These are phyloP conservation scores for Monotropa hypopitys DNA, from an alignment of 179 eudicot species.

Conservation along the genomic window DNA sequence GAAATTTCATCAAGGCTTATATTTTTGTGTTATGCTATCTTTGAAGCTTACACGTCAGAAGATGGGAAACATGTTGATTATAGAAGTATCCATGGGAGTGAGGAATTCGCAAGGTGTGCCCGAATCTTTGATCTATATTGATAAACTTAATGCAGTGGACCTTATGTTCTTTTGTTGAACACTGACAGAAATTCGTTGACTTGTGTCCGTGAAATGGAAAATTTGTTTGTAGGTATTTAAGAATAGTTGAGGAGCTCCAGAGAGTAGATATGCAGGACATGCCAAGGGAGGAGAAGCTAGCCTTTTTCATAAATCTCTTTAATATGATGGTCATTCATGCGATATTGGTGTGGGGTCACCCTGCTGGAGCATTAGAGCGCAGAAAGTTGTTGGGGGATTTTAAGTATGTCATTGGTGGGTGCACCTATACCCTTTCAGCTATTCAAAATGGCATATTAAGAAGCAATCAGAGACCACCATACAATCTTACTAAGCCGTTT, in stretches of 20 bases:
- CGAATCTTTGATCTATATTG: neutral
- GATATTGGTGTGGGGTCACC: conserved; percentile 34
- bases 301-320: conserved; percentile 36
- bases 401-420: conserved; percentile 41
- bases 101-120: conserved; percentile 45
- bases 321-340: conserved; percentile 45
- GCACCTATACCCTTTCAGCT: conserved; percentile 36
- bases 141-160: neutral
- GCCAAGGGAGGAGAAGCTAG: conserved; percentile 39
- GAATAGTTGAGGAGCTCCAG: conserved; percentile 45
- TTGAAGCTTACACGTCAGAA: conserved; percentile 38
- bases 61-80: conserved; percentile 44
- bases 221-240: conserved; percentile 23
- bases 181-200: neutral
- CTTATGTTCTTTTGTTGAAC: conserved; percentile 2
- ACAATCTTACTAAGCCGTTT: conserved; percentile 37
- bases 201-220: neutral
- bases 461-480: conserved; percentile 43
- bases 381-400: conserved; percentile 35
- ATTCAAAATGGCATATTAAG: conserved; percentile 42
- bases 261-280: conserved; percentile 25
- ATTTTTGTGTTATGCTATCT: conserved; percentile 26
- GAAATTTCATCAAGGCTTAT: conserved; percentile 42
- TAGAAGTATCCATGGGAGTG: conserved; percentile 41
- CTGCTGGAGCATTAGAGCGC: conserved; percentile 32